A percentile compares a stretch with the other conserved stretches of the same genome.
phyloP scores from a whole-genome alignment of 2,329 filamentous ascomycete genomes.

The Blastomyces parvus region DNA sequence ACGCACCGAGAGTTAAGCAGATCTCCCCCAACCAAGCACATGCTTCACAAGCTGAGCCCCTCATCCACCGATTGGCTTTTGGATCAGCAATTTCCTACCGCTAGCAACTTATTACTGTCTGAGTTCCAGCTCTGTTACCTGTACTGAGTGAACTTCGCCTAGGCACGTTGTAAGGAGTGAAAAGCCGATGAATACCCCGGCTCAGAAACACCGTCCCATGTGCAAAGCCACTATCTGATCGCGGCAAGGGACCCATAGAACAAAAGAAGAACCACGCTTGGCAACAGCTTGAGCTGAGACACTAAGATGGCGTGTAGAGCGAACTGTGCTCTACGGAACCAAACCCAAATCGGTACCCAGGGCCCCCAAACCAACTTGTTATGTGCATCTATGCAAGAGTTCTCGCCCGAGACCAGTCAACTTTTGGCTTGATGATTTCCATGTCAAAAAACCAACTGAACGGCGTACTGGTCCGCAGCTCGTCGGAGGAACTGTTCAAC shows the following conservation, averaged over 20 bases:
- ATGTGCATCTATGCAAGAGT: too few species aligned
- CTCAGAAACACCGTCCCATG: neutral
- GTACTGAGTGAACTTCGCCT: neutral
- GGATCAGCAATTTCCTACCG: neutral
- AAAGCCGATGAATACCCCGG: neutral
- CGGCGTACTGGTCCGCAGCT: neutral
- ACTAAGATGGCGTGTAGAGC: too few species aligned
- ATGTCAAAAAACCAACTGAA: too few species aligned
- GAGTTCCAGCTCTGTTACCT: neutral
- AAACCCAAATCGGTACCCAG: too few species aligned
- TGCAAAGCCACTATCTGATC: slow-evolving; percentile 4
- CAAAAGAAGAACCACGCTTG: too few species aligned
- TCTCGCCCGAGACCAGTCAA: too few species aligned
- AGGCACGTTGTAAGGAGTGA: neutral
- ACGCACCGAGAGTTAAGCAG: neutral
- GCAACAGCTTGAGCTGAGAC: too few species aligned
- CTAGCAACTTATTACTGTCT: neutral
- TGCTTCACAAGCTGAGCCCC: neutral
- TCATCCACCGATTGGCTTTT: neutral
- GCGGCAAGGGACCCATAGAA: neutral
- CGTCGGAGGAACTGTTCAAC: neutral
- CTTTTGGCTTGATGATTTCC: too few species aligned
- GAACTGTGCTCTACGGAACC: too few species aligned
- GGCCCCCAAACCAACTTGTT: too few species aligned
- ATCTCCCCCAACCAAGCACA: neutral